Evolutionary conservation across 768 basidiomycete genomes (phyloP).

Genomic region (Megacollybia marginata): DNA sequence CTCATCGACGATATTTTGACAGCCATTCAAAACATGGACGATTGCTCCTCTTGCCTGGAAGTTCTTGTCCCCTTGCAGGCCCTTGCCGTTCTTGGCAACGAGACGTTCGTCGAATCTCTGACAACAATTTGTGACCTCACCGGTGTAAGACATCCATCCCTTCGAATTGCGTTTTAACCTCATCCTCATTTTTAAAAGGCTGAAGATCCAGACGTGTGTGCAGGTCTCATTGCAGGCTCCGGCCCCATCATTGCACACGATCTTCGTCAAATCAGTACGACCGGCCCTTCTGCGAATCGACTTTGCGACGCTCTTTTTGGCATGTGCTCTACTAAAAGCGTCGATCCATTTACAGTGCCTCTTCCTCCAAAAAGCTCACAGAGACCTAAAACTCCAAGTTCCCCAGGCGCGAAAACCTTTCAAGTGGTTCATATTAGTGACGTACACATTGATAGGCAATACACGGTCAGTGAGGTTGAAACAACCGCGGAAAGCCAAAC

Average conservation of each 20-base stretch:
- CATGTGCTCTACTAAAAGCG: slow-evolving; percentile 41
- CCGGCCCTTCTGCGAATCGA: slow-evolving; percentile 41
- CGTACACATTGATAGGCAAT: slow-evolving; percentile 52
- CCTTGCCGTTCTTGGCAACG: slow-evolving; percentile 42
- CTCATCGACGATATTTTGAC: too few species aligned
- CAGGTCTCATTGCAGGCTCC: slow-evolving; percentile 40
- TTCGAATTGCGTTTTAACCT: neutral
- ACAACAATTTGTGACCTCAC: slow-evolving; percentile 36
- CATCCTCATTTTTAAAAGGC: slow-evolving; percentile 21
- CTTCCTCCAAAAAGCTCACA: slow-evolving; percentile 30
- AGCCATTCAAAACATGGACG: slow-evolving; percentile 4
- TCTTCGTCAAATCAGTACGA: slow-evolving; percentile 38
- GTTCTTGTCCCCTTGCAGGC: slow-evolving; percentile 38
- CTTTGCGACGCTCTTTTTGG: slow-evolving; percentile 51
- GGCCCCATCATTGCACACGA: slow-evolving; percentile 54
- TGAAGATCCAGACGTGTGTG: slow-evolving; percentile 52
- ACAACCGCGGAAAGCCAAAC: neutral
- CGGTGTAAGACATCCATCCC: slow-evolving; percentile 19
- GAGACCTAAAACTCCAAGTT: slow-evolving; percentile 26
- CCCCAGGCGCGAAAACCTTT: slow-evolving; percentile 36
- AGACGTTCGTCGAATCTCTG: slow-evolving; percentile 34
- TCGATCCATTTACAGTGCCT: slow-evolving; percentile 34
- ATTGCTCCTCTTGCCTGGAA: slow-evolving; percentile 47
- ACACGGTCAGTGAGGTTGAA: slow-evolving; percentile 29
- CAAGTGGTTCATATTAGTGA: slow-evolving; percentile 58